Evolutionary conservation across 352 stramenopile genomes (phyloP), one percentile per base, ranked within the genome.

Genomic region (Globisporangium nodosum): DNA sequence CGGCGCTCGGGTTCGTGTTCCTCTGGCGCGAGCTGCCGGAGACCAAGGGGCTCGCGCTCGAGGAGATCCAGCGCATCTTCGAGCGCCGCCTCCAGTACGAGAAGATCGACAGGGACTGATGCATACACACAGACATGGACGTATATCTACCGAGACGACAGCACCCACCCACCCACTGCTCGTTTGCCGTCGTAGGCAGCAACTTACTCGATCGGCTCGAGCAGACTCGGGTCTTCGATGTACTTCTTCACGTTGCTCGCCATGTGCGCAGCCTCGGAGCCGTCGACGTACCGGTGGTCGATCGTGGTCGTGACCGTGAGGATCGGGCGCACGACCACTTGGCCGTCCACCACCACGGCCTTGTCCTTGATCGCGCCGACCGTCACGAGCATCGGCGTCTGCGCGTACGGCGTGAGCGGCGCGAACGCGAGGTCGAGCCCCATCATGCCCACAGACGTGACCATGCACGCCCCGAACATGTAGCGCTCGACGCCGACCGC

Each of bases 51-150:
- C 65, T 97, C 15, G 76, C 75, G 35, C 81, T 98, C 1, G 94
- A 98, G 66, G 90, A 98, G 49, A 97, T 98, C 56, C 83, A 97
- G 67, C 62, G 68, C 30, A 76, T 97, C 37, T 98, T 98, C 70
- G 65, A 76, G 45, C 63, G 64, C 7, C 61, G 63, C 5, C 47
- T 54, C 21, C 61, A 58, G 37, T 85, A 88, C 55, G 65, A 64
- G 27, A 70, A 70, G 37, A 77, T 82, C 53, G 68, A 76, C 48
- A 70, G 70, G 48, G 39, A 65, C 21, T 54, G 48, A 27, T 7
- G 42, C 6, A 37, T 9, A 35, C 12, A 20, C 21, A 52, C 24
- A 45, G 18, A 59, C 39, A 27, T 43, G 6, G 4, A 47, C 43
- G 54, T 49, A 8, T 18, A 50, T 58, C 3, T 58, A 43, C 15